Evolutionary conservation across 305 asterid genomes (phyloP), one percentile per base, ranked within the genome.

Genomic region (Euphrasia arctica): DNA sequence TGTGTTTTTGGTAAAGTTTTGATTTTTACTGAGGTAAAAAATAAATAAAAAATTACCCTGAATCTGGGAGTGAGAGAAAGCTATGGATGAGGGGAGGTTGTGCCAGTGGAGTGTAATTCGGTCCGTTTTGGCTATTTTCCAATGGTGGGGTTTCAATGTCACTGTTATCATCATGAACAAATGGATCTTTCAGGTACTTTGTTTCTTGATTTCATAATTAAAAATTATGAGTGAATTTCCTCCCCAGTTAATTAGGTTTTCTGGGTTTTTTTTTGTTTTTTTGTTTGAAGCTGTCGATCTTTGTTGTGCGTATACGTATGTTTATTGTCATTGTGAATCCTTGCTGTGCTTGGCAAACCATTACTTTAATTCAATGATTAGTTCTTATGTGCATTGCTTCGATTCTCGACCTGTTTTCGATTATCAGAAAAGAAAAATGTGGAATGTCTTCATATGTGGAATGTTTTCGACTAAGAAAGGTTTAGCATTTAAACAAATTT

Each of bases 81-180:
- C 29, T 1, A 85, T 87, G 97, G 91, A 82, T 74, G 95, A 81
- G 78, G 68, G 64, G 51, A 61, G 75, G 79, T 56, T 77, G 63
- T 85, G 80, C 58, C 87, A 86, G 73, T 87, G 94, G 97, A 81
- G 65, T 72, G 81, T 77, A 60, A 73, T 90, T 81, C 85, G 91
- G 80, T 87, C 95, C 68, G 32, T 87, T 8, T 58, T 87, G 36
- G 85, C 95, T 54, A 87, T 90, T 64, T 5, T 90, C 67, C 97
- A 90, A 72, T 90, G 95, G 97, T 90, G 97, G 94, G 86, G 86
- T 56, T 90, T 87, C 83, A 90, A 90, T 81, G 97, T 90, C 62
- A 83, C 95, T 62, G 97, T 90, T 52, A 87, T 90, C 74, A 90
- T 87, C 80, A 83, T 90, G 87, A 90, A 90, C 74, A 90, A 90